These are phyloP conservation scores for Triangularia setosa DNA, from an alignment of 2,329 filamentous ascomycete species.

Conservation along the genomic window DNA sequence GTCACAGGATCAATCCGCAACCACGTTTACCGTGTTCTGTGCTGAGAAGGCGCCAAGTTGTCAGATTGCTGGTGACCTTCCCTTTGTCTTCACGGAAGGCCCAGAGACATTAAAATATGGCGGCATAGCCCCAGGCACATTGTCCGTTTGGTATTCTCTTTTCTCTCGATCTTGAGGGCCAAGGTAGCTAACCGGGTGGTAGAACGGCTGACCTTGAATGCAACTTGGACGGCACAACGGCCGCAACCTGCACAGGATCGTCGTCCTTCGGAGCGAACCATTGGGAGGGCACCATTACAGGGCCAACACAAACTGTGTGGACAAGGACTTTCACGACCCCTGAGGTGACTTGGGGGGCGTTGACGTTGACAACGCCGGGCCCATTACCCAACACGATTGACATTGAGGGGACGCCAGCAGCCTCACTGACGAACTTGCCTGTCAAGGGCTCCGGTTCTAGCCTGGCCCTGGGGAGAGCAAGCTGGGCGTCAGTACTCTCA, in stretches of 20 bases:
- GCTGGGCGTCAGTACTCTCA: background rate
- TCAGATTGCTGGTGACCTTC: slow-evolving; percentile 43
- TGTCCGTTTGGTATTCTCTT: slow-evolving; percentile 32
- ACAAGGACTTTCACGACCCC: slow-evolving; percentile 41
- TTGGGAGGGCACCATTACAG: slow-evolving; percentile 36
- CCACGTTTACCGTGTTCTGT: slow-evolving; percentile 49
- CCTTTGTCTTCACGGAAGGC: slow-evolving; percentile 45
- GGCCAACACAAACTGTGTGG: slow-evolving; percentile 43
- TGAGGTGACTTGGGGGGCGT: slow-evolving; percentile 41
- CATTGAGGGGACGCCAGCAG: slow-evolving; percentile 18
- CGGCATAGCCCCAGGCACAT: slow-evolving; percentile 40
- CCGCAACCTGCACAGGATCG: slow-evolving; percentile 46
- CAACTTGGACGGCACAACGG: slow-evolving; percentile 39
- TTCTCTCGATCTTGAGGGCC: background rate
- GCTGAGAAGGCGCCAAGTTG: slow-evolving; percentile 40
- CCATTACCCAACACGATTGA: slow-evolving; percentile 28
- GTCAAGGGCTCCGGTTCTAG: background rate
- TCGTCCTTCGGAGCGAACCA: slow-evolving; percentile 42
- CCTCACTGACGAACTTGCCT: slow-evolving; percentile 3
- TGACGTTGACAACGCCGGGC: slow-evolving; percentile 41
- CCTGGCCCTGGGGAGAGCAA: background rate
- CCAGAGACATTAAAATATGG: slow-evolving; percentile 42
- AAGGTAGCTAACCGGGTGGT: slow-evolving; percentile 6
- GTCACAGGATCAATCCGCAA: slow-evolving; percentile 37
- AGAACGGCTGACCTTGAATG: slow-evolving; percentile 45